A percentile compares a stretch with the other conserved stretches of the same genome.
Evolutionary conservation across 345 rosid species (phyloP).

Genomic region (Excoecaria agallocha): DNA sequence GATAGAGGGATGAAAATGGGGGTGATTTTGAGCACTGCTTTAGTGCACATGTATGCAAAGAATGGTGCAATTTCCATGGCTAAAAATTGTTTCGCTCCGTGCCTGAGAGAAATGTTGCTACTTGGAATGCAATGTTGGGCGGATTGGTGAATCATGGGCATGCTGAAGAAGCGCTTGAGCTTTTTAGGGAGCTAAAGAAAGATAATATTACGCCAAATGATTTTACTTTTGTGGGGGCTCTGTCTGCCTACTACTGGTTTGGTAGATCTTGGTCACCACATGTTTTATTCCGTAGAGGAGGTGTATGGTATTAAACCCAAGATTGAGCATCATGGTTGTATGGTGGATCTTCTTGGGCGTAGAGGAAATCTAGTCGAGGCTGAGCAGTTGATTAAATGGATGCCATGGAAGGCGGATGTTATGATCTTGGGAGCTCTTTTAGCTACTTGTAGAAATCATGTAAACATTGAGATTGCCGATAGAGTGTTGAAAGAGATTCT

Average conservation of each 20-base stretch:
- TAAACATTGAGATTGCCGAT: conserved; percentile 22
- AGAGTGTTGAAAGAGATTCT: conserved; percentile 18
- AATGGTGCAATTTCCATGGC: conserved; percentile 25
- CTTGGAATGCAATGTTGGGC: conserved; percentile 29
- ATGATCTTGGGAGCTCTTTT: conserved; percentile 28
- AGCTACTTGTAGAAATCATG: conserved; percentile 17
- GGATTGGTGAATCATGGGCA: conserved; percentile 24
- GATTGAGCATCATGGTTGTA: conserved; percentile 31
- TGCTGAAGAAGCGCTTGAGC: conserved; percentile 25
- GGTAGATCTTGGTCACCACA: conserved; percentile 14
- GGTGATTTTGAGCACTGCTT: conserved; percentile 27
- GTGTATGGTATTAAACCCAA: conserved; percentile 24
- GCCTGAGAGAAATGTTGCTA: conserved; percentile 25
- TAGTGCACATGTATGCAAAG: conserved; percentile 31
- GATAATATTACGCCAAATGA: conserved; percentile 25
- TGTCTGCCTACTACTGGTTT: conserved; percentile 28
- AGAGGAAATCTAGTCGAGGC: conserved; percentile 23
- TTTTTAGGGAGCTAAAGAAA: conserved; percentile 20
- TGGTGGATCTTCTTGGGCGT: conserved; percentile 34
- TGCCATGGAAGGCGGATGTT: conserved; percentile 26
- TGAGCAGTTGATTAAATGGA: conserved; percentile 23
- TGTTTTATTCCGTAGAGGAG: conserved; percentile 22
- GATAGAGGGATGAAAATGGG: conserved; percentile 22
- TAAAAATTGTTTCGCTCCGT: conserved; percentile 22
- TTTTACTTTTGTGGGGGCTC: conserved; percentile 28